Conservation (phyloP, 1,139 yeast species). For the Hyphopichia pseudoburtonii region DNA sequence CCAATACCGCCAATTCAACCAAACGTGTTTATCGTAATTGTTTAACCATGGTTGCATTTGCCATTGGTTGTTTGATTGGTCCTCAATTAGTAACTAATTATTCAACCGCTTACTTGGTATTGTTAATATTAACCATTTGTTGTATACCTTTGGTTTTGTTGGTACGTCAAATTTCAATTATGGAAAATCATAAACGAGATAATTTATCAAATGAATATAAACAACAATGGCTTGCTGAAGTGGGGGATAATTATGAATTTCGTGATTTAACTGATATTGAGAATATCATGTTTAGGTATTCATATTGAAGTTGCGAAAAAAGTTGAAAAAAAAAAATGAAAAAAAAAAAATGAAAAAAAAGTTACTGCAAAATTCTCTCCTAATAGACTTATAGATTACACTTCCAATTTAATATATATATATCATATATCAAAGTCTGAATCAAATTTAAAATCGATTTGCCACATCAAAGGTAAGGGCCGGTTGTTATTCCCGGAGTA, state of each 20-base stretch:
- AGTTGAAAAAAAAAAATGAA: too few relatives aligned
- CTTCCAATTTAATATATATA: too few relatives aligned
- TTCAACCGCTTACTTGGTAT: constrained; percentile 35
- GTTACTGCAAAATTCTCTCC: too few relatives aligned
- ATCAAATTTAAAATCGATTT: too few relatives aligned
- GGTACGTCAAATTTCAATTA: constrained; percentile 24
- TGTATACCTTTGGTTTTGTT: constrained; percentile 31
- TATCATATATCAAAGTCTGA: too few relatives aligned
- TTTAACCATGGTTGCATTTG: constrained; percentile 34
- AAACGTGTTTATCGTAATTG: constrained; percentile 31
- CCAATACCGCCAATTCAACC: constrained; percentile 38
- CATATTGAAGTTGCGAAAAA: too few relatives aligned
- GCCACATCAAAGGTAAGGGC: too few relatives aligned
- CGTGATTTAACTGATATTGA: constrained; percentile 38
- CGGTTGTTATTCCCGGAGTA: too few relatives aligned
- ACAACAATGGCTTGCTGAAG: constrained; percentile 11
- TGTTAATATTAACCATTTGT: constrained; percentile 29
- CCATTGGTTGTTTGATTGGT: constrained; percentile 38
- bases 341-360: too few relatives aligned
- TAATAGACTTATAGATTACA: too few relatives aligned
- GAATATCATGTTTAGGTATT: constrained; percentile 33
- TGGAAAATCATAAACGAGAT: constrained; percentile 28
- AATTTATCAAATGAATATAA: constrained; percentile 8
- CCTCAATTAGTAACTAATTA: constrained; percentile 41
- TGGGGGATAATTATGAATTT: constrained; percentile 25